phyloP scores from a whole-genome alignment of 1,284 basidiomycete genomes.

The Boletus mariae region DNA sequence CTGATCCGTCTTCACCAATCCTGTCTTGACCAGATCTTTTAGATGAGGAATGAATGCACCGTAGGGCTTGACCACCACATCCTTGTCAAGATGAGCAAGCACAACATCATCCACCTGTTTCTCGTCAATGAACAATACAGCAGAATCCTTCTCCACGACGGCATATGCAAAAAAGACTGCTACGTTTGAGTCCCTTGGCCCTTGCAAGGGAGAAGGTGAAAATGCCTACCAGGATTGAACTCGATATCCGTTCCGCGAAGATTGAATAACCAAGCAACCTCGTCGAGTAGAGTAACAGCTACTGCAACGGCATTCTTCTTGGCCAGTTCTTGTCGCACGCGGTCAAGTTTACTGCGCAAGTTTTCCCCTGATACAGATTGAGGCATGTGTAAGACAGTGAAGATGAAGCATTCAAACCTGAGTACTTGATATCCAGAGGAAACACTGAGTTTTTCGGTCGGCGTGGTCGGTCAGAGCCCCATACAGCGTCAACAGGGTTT shows the following conservation, averaged over 20 bases:
- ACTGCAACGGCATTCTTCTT: conserved; percentile 67
- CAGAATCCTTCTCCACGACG: conserved; percentile 66
- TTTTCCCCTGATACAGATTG: conserved; percentile 49
- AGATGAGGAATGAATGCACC: conserved; percentile 63
- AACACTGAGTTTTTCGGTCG: conserved; percentile 72
- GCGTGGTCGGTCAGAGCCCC: conserved; percentile 67
- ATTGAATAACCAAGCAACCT: conserved; percentile 94
- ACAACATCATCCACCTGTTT: conserved; percentile 60
- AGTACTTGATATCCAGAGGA: conserved; percentile 67
- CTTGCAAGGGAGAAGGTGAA: neutral
- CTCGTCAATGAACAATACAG: conserved; percentile 73
- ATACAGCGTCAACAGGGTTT: conserved; percentile 84
- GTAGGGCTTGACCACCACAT: conserved; percentile 73
- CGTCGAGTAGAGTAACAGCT: conserved; percentile 82
- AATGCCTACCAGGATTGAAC: conserved; percentile 71
- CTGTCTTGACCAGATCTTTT: conserved; percentile 44
- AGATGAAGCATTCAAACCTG: conserved; percentile 38
- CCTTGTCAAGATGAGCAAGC: conserved; percentile 53
- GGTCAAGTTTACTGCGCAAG: conserved; percentile 63
- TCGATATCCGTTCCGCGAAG: conserved; percentile 90
- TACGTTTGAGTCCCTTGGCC: neutral
- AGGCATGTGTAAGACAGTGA: conserved; percentile 14
- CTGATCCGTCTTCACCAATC: conserved; percentile 45
- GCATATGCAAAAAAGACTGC: conserved; percentile 93
- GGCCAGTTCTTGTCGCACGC: conserved; percentile 60